Conservation (phyloP, 495 filamentous ascomycete genomes). For the Lichina pygmaea region DNA sequence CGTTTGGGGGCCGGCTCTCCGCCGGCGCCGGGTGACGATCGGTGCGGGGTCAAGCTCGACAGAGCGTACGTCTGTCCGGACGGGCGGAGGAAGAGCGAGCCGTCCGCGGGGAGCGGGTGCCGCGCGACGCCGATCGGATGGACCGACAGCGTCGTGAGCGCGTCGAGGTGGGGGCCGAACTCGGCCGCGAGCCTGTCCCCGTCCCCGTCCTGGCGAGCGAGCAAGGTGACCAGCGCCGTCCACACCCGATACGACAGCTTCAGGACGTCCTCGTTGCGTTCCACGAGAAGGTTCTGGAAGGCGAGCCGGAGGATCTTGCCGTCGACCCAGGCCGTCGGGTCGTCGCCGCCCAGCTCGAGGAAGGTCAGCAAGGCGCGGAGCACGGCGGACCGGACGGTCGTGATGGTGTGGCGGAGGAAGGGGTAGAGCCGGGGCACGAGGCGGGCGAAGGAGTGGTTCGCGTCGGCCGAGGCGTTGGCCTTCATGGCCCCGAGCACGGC, state of each 20-base stretch:
- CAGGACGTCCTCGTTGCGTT: constrained; percentile 57
- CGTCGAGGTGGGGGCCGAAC: constrained; percentile 40
- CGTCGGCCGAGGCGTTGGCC: constrained; percentile 52
- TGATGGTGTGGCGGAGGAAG: constrained; percentile 91
- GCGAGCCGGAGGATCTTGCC: constrained; percentile 69
- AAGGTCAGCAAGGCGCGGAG: constrained; percentile 83
- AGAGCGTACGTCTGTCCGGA: constrained; percentile 62
- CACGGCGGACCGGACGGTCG: constrained; percentile 76
- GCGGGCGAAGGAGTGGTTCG: constrained; percentile 66
- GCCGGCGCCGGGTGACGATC: constrained; percentile 42
- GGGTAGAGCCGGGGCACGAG: constrained; percentile 86
- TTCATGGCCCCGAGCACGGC: constrained; percentile 90
- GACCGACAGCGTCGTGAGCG: constrained; percentile 52
- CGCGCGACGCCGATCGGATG: constrained; percentile 79
- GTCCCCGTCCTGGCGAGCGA: constrained; percentile 27
- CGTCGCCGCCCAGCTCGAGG: constrained; percentile 54
- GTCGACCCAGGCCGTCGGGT: constrained; percentile 74
- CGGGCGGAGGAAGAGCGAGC: constrained; percentile 66
- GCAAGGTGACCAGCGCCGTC: constrained; percentile 42
- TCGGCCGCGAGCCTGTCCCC: constrained; percentile 26
- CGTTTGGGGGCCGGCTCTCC: constrained; percentile 33
- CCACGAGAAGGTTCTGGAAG: constrained; percentile 86
- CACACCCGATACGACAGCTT: constrained; percentile 67
- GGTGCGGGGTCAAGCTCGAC: constrained; percentile 18
- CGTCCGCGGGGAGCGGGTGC: constrained; percentile 74